Percentiles rank a stretch among this genome's conserved stretches.
Conservation (phyloP, 805 yeast species). For the Candida andamanensis region DNA sequence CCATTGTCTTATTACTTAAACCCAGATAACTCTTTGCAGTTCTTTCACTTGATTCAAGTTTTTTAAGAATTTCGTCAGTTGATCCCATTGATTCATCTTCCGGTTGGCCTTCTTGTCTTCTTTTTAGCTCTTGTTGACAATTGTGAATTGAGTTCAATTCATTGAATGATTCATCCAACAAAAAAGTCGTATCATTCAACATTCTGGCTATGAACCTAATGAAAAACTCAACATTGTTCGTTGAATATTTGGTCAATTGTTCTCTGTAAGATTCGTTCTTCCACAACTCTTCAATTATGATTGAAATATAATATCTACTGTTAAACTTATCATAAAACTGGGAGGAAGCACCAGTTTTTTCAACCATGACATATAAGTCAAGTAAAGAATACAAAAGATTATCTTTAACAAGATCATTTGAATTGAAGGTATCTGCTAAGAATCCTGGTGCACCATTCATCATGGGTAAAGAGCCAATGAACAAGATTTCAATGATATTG, state of each 20-base stretch:
- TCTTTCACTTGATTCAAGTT: slow-evolving; percentile 59
- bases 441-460: slow-evolving; percentile 64
- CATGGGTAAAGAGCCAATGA: slow-evolving; percentile 62
- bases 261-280: slow-evolving; percentile 59
- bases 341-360: slow-evolving; percentile 90
- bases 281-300: slow-evolving; percentile 81
- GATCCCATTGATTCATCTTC: slow-evolving; percentile 41
- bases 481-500: slow-evolving; percentile 73
- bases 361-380: slow-evolving; percentile 90
- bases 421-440: slow-evolving; percentile 59
- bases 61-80: slow-evolving; percentile 55
- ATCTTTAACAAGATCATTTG: slow-evolving; percentile 55
- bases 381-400: slow-evolving; percentile 77
- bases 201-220: slow-evolving; percentile 90
- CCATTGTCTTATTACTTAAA: slow-evolving; percentile 76
- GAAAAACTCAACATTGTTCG: slow-evolving; percentile 72
- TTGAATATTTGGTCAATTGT: slow-evolving; percentile 66
- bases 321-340: slow-evolving; percentile 97
- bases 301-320: slow-evolving; percentile 79
- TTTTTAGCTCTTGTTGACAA: slow-evolving; percentile 59
- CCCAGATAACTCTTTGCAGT: slow-evolving; percentile 80
- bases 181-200: slow-evolving; percentile 88
- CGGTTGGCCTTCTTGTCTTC: slow-evolving; percentile 33
- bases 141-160: slow-evolving; percentile 74
- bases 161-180: slow-evolving; percentile 84